Conservation (phyloP, 2,329 filamentous ascomycete species). For the Calycina marina region DNA sequence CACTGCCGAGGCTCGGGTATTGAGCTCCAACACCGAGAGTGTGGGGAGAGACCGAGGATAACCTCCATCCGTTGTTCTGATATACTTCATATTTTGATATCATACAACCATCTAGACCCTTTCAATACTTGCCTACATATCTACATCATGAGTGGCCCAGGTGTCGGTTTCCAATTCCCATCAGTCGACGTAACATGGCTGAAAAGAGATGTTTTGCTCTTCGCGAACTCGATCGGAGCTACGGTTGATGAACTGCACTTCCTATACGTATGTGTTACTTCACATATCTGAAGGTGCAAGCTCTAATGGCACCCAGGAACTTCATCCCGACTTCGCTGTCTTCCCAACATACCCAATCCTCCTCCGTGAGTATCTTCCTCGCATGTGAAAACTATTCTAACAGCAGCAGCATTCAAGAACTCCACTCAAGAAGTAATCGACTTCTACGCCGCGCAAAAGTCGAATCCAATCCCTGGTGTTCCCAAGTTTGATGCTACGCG, state of each 20-base stretch:
- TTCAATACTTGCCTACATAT: no score
- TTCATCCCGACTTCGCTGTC: conserved; percentile 71
- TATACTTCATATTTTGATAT: no score
- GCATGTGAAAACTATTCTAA: not conserved
- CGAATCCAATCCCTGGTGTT: conserved; percentile 43
- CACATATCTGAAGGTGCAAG: conserved; percentile 4
- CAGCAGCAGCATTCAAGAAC: conserved; percentile 44
- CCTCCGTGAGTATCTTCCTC: conserved; percentile 9
- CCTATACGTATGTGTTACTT: conserved; percentile 52
- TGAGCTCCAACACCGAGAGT: no score
- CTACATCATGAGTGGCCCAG: conserved; percentile 24
- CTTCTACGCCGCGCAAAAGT: conserved; percentile 46
- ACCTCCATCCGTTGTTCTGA: no score
- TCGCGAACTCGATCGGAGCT: conserved; percentile 77
- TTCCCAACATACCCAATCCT: conserved; percentile 52
- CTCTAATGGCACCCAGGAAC: conserved; percentile 41
- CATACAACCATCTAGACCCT: no score
- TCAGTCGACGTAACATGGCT: conserved; percentile 64
- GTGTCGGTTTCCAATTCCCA: conserved; percentile 69
- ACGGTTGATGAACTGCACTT: conserved; percentile 80
- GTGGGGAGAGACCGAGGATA: no score
- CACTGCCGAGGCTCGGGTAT: no score
- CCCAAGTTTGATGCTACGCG: conserved; percentile 49
- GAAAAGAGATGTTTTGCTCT: conserved; percentile 78
- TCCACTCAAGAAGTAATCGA: conserved; percentile 52